Base-by-base conservation (phyloP, 768 basidiomycete species). In the Termitomyces titanicus region DNA sequence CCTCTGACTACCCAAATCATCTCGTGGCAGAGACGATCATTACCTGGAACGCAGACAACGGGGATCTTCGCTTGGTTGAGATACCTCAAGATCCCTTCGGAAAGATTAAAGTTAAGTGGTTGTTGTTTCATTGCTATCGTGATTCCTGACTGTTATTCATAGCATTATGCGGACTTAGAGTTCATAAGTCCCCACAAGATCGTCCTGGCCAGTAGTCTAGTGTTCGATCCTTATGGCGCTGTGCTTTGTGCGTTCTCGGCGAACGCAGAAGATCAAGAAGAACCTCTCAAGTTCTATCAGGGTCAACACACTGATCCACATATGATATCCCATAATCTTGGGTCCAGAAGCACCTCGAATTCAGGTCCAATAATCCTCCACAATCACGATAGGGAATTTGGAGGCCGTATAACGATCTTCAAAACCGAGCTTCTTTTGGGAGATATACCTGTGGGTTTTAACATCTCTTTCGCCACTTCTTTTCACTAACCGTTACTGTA, bases 361-460 rank as follows among this genome's bases (percentile, higher is more conserved):
- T 5, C 31, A 9, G 17, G n/a, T 34, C 77, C 74, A 20, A 84
- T 66, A 43, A 44, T 45, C 3, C 31, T 53, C 42, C 51, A 53
- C 17, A 9, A 44, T 25, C 51, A 44, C 13, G 42, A 53, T 40
- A 25, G 43, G 17, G 24, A 11, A 8, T 4, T 29, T n/a, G n/a
- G 25, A 1, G 40, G 43, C 33, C 51, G 42, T 15, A 35, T 53
- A n/a, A 53, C 43, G 8, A 53, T 53, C 15, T 53, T 46, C 38
- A 39, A 39, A 39, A 39, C 6, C 18, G 18, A 39, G 38, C 38
- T 39, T 9, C 38, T 39, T 10, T 39, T 9, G 0, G 38, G 38
- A 39, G 18, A 39, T 18, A 39, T 39, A 39, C 51, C 39, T 27
- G 51, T 52, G n/a, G 18, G 31, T 43, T 44, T 22, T 51, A 20